Evolutionary conservation across 2,329 filamentous ascomycete species (phyloP), one percentile per base, ranked within the genome.

Genomic region (Westerdykella sp.): DNA sequence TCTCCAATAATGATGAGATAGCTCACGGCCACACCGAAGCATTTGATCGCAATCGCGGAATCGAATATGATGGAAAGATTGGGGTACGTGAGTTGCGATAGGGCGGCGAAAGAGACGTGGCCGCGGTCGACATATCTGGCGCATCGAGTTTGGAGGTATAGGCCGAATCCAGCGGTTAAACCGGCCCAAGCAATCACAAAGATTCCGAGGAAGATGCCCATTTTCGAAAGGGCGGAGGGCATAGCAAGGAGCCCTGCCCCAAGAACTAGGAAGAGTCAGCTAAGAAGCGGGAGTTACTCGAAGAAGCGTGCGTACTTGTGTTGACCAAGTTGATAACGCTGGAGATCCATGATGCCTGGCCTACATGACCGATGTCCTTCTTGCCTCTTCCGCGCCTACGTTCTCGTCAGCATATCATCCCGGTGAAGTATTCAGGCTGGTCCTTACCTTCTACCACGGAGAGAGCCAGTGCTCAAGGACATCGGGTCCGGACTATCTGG

Each of bases 1-100:
- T 98, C 93, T 40, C 93, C 93, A 55, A 98, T 97, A 60, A 98
- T 97, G 61, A 98, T 98, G 57, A 98, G 79, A 70, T 98, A 98
- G 57, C 89, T 96, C 46, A 97, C 87, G 16, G 87, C 93, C 9
- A 98, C 93, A 31, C 93, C 93, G 63, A 98, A 98, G 69, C 93
- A 98, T 67, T 98, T 98, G 62, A 98, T 82, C 11, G 91, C 89
- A 63, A 98, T 98, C 5, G 93, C 93, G 6, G 84, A 83, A 69
- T 98, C 93, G 66, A 98, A 98, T 37, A 97, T 76, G 37, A 98
- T 88, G 7, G 93, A 87, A 2, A 91, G 89, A 65, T 95, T 95
- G 1, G 93, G 93, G 59, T 97, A 98, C 5, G 93, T 97, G 50
- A 98, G 80, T 66, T 98, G 91, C 12, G 89, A 95, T 13, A 98